Evolutionary conservation across 179 eudicot genomes (phyloP).

Genomic region (Beta lomatogona): DNA sequence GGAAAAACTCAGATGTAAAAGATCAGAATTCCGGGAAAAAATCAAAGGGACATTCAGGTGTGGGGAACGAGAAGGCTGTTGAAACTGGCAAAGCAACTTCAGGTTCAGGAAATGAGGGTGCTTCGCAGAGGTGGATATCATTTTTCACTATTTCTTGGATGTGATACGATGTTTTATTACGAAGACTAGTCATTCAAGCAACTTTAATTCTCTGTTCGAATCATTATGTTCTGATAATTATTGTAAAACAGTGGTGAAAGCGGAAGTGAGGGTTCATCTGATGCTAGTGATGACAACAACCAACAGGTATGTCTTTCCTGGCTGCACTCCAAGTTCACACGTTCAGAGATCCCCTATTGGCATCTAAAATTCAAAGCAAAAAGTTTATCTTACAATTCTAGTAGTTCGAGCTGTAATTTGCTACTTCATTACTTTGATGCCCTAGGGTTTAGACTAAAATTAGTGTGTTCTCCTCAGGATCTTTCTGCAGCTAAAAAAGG

Average conservation of each 20-base stretch:
- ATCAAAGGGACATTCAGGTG: slow-evolving; percentile 55
- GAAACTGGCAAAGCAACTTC: slow-evolving; percentile 75
- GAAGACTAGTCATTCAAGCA: neutral
- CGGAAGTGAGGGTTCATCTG: slow-evolving; percentile 88
- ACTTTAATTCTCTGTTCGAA: neutral
- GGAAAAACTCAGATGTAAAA: slow-evolving; percentile 54
- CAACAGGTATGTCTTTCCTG: slow-evolving; percentile 37
- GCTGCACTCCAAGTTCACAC: neutral
- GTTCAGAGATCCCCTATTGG: neutral
- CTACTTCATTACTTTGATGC: neutral
- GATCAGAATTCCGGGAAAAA: slow-evolving; percentile 54
- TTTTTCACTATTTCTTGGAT: neutral
- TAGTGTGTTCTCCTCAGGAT: slow-evolving; percentile 45
- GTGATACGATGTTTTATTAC: too few species aligned
- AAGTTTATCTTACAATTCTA: neutral
- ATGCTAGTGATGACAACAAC: slow-evolving; percentile 78
- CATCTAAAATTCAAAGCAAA: neutral
- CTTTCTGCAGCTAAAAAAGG: slow-evolving; percentile 64
- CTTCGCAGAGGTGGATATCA: slow-evolving; percentile 69
- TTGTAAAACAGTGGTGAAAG: slow-evolving; percentile 66
- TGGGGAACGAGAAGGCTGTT: slow-evolving; percentile 48
- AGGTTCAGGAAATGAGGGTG: slow-evolving; percentile 93
- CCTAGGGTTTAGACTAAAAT: slow-evolving; percentile 1
- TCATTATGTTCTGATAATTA: slow-evolving; percentile 6
- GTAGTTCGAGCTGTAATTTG: neutral